These are phyloP conservation scores for Graphium sp. DNA, from an alignment of 2,329 filamentous ascomycete species.

Conservation along the genomic window DNA sequence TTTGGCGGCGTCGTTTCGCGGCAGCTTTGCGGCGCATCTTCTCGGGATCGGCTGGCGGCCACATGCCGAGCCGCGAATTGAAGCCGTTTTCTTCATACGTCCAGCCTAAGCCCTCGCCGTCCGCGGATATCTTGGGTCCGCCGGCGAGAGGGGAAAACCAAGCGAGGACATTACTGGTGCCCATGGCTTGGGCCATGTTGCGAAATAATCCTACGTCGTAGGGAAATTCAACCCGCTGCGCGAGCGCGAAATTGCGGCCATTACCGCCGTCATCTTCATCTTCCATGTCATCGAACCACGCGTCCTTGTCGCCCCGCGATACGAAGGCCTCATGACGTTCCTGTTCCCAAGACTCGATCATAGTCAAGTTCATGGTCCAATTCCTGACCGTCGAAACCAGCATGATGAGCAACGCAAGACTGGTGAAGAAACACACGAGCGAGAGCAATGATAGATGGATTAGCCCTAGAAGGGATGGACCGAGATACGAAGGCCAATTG, in stretches of 20 bases:
- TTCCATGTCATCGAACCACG: slow-evolving; percentile 21
- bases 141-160: slow-evolving; percentile 57
- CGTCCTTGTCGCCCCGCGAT: slow-evolving; percentile 25
- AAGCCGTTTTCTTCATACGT: slow-evolving; percentile 61
- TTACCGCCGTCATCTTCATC: slow-evolving; percentile 17
- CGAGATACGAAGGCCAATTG: slow-evolving; percentile 57
- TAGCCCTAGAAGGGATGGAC: slow-evolving; percentile 44
- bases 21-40: slow-evolving; percentile 29
- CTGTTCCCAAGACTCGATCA: slow-evolving; percentile 66
- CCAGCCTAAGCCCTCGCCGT: slow-evolving; percentile 31
- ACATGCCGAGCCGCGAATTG: slow-evolving; percentile 43
- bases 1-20: too few species aligned
- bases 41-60: slow-evolving; percentile 48
- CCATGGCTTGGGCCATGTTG: slow-evolving; percentile 66
- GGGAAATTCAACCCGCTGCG: slow-evolving; percentile 58
- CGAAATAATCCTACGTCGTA: slow-evolving; percentile 63
- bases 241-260: slow-evolving; percentile 14
- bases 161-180: slow-evolving; percentile 41
- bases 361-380: slow-evolving; percentile 55
- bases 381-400: slow-evolving; percentile 43
- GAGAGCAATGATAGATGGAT: slow-evolving; percentile 42
- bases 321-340: slow-evolving; percentile 45
- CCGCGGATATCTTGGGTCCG: slow-evolving; percentile 22
- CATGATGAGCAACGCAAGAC: slow-evolving; percentile 47
- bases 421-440: slow-evolving; percentile 38